Evolutionary conservation across 257 asterid species (phyloP).

Genomic region (Plantago elongata): DNA sequence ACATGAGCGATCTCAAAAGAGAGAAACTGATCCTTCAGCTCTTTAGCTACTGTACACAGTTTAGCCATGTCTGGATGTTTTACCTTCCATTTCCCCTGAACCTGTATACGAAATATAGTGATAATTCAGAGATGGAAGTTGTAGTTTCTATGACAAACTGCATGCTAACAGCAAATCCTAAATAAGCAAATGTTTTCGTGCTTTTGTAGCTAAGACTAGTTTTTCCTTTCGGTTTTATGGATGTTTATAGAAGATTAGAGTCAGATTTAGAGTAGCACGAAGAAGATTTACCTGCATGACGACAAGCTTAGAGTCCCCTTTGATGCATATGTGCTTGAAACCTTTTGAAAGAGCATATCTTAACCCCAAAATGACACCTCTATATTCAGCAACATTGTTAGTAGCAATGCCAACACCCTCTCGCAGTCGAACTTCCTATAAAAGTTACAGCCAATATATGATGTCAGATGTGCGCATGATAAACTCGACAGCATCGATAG

Average conservation of each 20-base stretch:
- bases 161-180: constrained; percentile 1
- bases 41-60: constrained; percentile 67
- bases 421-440: constrained; percentile 72
- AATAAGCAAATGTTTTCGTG: too few species aligned
- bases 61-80: constrained; percentile 75
- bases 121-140: not conserved
- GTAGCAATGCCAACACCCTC: constrained; percentile 95
- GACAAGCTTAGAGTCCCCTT: constrained; percentile 66
- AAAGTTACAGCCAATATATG: not conserved
- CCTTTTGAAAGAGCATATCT: constrained; percentile 80
- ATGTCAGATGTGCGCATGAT: not conserved
- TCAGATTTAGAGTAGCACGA: not conserved
- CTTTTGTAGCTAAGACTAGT: not conserved
- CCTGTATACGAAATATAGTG: constrained; percentile 25
- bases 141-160: not conserved
- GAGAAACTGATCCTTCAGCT: constrained; percentile 41
- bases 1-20: constrained; percentile 36
- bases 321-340: constrained; percentile 66
- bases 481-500: too few species aligned
- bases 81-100: constrained; percentile 57
- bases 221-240: not conserved
- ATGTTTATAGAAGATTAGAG: not conserved
- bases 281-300: constrained; percentile 52
- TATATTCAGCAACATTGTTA: constrained; percentile 86
- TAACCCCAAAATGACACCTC: constrained; percentile 80